Conservation (phyloP, 1,284 basidiomycete species). For the Ustilago xerochloae region DNA sequence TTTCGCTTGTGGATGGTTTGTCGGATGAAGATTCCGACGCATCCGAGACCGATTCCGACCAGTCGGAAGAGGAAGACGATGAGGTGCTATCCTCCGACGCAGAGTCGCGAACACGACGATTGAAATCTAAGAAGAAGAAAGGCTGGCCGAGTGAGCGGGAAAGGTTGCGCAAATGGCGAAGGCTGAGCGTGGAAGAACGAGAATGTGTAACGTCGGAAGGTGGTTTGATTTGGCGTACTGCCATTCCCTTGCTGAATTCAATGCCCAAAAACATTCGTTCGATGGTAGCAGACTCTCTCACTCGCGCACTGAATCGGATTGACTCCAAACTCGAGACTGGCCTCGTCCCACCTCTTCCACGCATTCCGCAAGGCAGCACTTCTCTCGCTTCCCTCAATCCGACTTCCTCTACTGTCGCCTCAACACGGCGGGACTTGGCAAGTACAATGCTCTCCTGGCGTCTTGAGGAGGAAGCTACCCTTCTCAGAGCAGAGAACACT, state of each 20-base stretch:
- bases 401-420: not conserved
- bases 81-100: constrained; percentile 14
- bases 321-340: constrained; percentile 36
- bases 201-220: constrained; percentile 50
- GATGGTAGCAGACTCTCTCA: constrained; percentile 31
- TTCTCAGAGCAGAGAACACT: constrained; percentile 12
- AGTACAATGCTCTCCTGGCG: constrained; percentile 46
- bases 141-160: constrained; percentile 37
- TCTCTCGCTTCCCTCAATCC: not conserved
- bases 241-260: constrained; percentile 45
- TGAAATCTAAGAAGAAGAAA: constrained; percentile 25
- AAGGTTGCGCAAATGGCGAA: constrained; percentile 43
- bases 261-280: constrained; percentile 47
- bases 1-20: constrained; percentile 36
- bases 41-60: constrained; percentile 10
- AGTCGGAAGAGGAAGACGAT: constrained; percentile 15
- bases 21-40: constrained; percentile 31
- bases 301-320: constrained; percentile 32
- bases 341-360: constrained; percentile 37
- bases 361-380: constrained; percentile 16
- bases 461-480: constrained; percentile 34
- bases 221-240: constrained; percentile 52
- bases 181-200: constrained; percentile 39
- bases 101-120: not conserved
- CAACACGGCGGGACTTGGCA: constrained; percentile 22